Percentiles rank a stretch among this genome's conserved stretches.
Conservation (phyloP, 345 rosid genomes). For the Arabis hirsuta region DNA sequence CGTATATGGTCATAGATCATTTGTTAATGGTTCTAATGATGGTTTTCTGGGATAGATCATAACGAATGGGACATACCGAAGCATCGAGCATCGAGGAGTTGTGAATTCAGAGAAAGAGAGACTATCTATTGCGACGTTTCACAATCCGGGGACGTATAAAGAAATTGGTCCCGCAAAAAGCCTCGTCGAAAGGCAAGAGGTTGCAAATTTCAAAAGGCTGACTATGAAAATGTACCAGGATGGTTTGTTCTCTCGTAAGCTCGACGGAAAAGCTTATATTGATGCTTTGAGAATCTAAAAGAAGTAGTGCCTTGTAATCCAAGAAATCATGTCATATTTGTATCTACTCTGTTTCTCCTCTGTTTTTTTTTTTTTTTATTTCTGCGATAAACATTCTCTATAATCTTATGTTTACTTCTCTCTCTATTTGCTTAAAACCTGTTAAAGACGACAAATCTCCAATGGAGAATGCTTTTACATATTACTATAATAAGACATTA, state of each 20-base stretch:
- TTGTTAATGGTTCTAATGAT: neutral
- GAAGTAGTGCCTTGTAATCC: neutral
- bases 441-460: conserved; percentile 5
- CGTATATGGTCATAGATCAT: neutral
- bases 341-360: conserved; percentile 1
- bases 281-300: conserved; percentile 38
- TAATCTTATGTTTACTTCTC: too few species aligned
- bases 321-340: neutral
- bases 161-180: conserved; percentile 44
- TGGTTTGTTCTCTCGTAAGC: conserved; percentile 32
- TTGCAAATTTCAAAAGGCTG: conserved; percentile 34
- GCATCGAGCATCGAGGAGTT: conserved; percentile 50
- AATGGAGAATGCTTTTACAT: conserved; percentile 23
- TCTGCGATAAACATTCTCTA: neutral
- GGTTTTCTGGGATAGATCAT: conserved; percentile 40
- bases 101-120: conserved; percentile 49
- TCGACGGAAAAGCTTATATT: conserved; percentile 43
- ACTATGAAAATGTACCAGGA: conserved; percentile 29
- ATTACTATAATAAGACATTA: conserved; percentile 3
- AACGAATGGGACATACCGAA: conserved; percentile 47
- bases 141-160: conserved; percentile 31
- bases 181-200: conserved; percentile 33
- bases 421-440: neutral
- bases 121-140: conserved; percentile 47
- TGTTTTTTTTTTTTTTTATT: neutral